Evolutionary conservation across 2,329 filamentous ascomycete genomes (phyloP), one percentile per base, ranked within the genome.

Genomic region (Ophiocordyceps sinensis): DNA sequence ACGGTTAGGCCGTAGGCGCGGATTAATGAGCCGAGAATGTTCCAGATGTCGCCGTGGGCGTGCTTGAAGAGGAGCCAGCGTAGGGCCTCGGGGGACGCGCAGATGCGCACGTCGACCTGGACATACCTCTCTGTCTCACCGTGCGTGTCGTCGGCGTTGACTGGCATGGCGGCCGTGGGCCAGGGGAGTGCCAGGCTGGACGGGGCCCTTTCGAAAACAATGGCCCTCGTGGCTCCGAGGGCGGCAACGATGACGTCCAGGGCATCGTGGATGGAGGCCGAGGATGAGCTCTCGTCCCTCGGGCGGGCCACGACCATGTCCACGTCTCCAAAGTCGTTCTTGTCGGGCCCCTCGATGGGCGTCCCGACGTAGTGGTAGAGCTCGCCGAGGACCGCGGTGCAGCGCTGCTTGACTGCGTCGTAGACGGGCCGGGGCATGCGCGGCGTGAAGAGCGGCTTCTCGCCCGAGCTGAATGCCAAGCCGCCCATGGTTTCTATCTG

Each of bases 31-130:
- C 82, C 80, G 0, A 89, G 54, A 9, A 77, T 54, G 44, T 75
- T 81, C 69, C 78, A 78, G 0, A 77, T 43, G 49, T 89, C 84
- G n/a, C 82, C 80, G 49, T 89, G 84, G 0, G 75, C 71, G 32
- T 80, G 68, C 48, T 75, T 75, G 60, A 87, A 86, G 4, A 75
- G 58, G 31, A 69, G 66, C 82, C 83, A 89, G 28, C 67, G 63
- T 46, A 73, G 67, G 41, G 58, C 50, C 13, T 60, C 53, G 0
- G 60, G 46, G 2, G 57, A 62, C 2, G 51, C 49, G 43, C 69
- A 77, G 21, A 79, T 54, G 28, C 73, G 68, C 1, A 89, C 55
- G 52, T 91, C 85, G 23, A 89, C 65, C 49, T 91, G 85, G 5
- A 85, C 70, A 51, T 68, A 72, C 28, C 38, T 45, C 10, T 46